Conservation (phyloP, 1,139 yeast species). For the Blastobotrys petasosporus region DNA sequence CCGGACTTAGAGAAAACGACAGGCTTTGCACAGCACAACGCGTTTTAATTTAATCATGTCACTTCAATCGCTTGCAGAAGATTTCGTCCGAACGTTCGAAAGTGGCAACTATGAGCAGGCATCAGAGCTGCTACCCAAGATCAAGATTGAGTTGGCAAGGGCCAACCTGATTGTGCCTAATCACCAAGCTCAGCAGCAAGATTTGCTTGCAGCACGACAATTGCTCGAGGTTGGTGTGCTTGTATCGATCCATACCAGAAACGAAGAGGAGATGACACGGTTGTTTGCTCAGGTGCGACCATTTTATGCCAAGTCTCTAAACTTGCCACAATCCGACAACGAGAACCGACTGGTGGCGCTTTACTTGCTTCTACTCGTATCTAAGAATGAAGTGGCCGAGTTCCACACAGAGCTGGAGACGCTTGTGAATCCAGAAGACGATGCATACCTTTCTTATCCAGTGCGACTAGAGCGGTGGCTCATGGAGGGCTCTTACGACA, state of each 20-base stretch:
- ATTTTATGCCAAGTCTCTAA: constrained; percentile 49
- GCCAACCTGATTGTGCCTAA: constrained; percentile 72
- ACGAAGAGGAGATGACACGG: constrained; percentile 63
- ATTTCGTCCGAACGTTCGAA: constrained; percentile 60
- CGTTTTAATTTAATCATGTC: constrained; percentile 19
- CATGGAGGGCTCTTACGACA: constrained; percentile 94
- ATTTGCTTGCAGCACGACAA: constrained; percentile 70
- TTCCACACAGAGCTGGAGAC: constrained; percentile 87
- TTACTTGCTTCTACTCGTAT: constrained; percentile 65
- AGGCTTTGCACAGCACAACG: no score
- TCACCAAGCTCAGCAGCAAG: constrained; percentile 44
- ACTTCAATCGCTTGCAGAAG: constrained; percentile 44
- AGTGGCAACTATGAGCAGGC: constrained; percentile 57
- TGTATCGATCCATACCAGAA: constrained; percentile 57
- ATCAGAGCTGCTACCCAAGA: constrained; percentile 55
- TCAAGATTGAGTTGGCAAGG: constrained; percentile 74
- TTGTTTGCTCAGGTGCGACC: constrained; percentile 71
- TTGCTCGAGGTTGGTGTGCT: constrained; percentile 86
- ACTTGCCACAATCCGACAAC: constrained; percentile 53
- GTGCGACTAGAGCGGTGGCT: constrained; percentile 85
- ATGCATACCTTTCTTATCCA: constrained; percentile 67
- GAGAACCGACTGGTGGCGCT: constrained; percentile 74
- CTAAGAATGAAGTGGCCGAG: constrained; percentile 78
- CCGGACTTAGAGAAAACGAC: no score
- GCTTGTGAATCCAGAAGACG: constrained; percentile 57